Conservation (phyloP, 2,329 filamentous ascomycete genomes). For the Clonostachys byssicola region DNA sequence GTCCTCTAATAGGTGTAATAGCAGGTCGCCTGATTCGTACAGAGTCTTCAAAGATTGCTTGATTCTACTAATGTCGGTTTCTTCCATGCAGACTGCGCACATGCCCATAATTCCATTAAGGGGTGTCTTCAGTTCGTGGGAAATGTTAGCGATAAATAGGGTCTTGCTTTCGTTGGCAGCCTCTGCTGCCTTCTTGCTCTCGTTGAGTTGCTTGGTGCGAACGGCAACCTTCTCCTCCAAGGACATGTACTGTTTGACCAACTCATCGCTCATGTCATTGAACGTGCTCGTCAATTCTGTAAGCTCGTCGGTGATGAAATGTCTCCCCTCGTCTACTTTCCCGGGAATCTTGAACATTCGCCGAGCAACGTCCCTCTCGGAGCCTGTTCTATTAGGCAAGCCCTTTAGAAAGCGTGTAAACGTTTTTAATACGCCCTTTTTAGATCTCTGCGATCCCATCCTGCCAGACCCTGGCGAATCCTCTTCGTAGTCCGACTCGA, state of each 20-base stretch:
- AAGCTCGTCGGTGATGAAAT: constrained; percentile 76
- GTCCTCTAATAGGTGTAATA: constrained; percentile 84
- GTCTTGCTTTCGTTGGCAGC: constrained; percentile 98
- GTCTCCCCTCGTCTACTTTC: constrained; percentile 72
- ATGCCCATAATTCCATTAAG: constrained; percentile 94
- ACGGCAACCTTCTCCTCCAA: constrained; percentile 82
- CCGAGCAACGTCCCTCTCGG: constrained; percentile 26
- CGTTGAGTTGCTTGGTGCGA: constrained; percentile 78
- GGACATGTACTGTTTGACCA: constrained; percentile 79
- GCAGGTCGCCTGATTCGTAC: constrained; percentile 69
- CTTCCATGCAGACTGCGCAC: constrained; percentile 89
- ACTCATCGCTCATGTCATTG: constrained; percentile 90
- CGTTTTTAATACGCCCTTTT: constrained; percentile 31
- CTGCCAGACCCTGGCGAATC: constrained; percentile 17
- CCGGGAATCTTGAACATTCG: constrained; percentile 78
- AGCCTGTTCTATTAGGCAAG: constrained; percentile 13
- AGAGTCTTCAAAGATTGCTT: constrained; percentile 83
- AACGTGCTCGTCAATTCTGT: constrained; percentile 82
- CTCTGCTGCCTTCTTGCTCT: constrained; percentile 88
- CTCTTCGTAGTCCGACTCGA: constrained; percentile 36
- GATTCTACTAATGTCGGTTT: constrained; percentile 73
- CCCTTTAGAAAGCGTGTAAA: constrained; percentile 30
- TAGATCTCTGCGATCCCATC: constrained; percentile 34
- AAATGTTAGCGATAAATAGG: constrained; percentile 94
- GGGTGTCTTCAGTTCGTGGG: constrained; percentile 83